Evolutionary conservation across 1,139 yeast species (phyloP), one percentile per base, ranked within the genome.

Genomic region (Debaryomycetaceae sp.): DNA sequence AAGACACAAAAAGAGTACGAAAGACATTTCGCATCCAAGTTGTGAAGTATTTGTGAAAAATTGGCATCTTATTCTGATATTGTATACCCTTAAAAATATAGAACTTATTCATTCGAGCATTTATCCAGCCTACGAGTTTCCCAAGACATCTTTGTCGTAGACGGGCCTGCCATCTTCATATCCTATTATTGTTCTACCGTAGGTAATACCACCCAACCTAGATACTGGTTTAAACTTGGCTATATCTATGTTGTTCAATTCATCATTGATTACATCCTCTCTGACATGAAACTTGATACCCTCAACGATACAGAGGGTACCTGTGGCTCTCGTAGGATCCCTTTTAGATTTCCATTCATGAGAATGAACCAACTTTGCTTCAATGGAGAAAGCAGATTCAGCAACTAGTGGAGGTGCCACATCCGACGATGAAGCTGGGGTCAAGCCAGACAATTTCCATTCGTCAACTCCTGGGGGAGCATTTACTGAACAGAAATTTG

Each of bases 301-400:
- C 56, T 81, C 85, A 6, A 80, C 68, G 43, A 80, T 64, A 36
- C 66, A 59, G 14, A 75, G 55, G 0, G 68, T 63, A 3, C 82
- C 80, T 0, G 79, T 65, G 11, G 57, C 59, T 38, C 56, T 60
- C 1, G 58, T 62, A 2, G 76, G 69, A 41, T 64, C 65, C 7
- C 46, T 42, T 48, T 66, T 72, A 6, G 84, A 75, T 14, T 51
- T 62, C 75, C 78, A 78, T 20, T 71, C 75, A 51, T 76, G 81
- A 14, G 57, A 50, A 43, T 67, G 65, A 17, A 76, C 49, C 31
- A 80, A 60, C 55, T 75, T 78, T 33, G 76, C 81, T 58, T 82
- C 87, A 13, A 82, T 55, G 4, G 84, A 76, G 52, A 82, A 80
- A 1, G 82, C 84, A 36, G 82, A 73, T 51, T 82, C 87, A 0